Conservation (phyloP, 129 eudicot species). For the Sambucus nigra region DNA sequence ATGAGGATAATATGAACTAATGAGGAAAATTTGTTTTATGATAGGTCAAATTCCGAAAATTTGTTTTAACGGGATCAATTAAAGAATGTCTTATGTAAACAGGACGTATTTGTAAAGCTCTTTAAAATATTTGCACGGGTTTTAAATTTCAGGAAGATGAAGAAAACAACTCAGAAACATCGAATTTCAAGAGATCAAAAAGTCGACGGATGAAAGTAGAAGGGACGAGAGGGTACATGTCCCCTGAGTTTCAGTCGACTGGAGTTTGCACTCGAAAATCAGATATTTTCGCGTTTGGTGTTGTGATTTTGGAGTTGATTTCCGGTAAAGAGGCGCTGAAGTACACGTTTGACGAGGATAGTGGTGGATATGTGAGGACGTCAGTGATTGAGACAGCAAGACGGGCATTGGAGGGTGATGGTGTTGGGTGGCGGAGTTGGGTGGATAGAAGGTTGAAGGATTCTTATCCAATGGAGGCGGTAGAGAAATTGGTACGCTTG, state of each 20-base stretch:
- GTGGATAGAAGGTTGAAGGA: conserved; percentile 71
- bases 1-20: too few relatives aligned
- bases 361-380: conserved; percentile 35
- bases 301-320: conserved; percentile 61
- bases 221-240: conserved; percentile 85
- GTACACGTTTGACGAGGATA: conserved; percentile 25
- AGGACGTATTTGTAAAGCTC: too few relatives aligned
- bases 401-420: conserved; percentile 47
- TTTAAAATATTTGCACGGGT: too few relatives aligned
- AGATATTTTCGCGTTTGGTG: conserved; percentile 81
- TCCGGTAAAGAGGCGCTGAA: conserved; percentile 66
- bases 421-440: conserved; percentile 54
- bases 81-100: too few relatives aligned
- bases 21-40: too few relatives aligned
- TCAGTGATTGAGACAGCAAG: conserved; percentile 56
- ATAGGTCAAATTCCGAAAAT: too few relatives aligned
- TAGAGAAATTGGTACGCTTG: conserved; percentile 39
- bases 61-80: too few relatives aligned
- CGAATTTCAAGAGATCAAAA: conserved; percentile 14
- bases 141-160: too few relatives aligned
- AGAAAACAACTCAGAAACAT: neutral
- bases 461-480: conserved; percentile 82
- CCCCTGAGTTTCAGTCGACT: conserved; percentile 62
- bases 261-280: conserved; percentile 54
- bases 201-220: conserved; percentile 45